phyloP scores from a whole-genome alignment of 805 yeast genomes.

The Metschnikowia lunata region DNA sequence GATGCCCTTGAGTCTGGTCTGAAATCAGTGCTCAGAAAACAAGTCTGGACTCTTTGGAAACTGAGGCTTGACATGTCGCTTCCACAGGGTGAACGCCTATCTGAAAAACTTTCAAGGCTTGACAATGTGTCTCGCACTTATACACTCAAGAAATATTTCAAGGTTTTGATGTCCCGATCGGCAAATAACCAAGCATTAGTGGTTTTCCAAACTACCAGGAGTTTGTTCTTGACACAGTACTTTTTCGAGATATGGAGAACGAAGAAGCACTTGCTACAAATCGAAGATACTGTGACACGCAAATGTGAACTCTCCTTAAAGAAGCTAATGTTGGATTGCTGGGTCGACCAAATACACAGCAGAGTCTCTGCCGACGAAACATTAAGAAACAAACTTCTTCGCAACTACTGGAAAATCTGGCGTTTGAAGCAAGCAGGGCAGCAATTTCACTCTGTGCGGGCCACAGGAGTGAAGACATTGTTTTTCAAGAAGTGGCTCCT shows the following conservation, averaged over 20 bases:
- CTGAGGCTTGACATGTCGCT: background rate
- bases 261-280: background rate
- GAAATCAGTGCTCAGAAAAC: slow-evolving; percentile 1
- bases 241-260: slow-evolving; percentile 3
- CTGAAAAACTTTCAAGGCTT: slow-evolving; percentile 4
- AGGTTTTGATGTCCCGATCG: background rate
- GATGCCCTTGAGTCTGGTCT: slow-evolving; percentile 1
- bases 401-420: slow-evolving; percentile 15
- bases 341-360: slow-evolving; percentile 4
- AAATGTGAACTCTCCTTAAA: slow-evolving; percentile 1
- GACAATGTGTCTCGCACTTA: background rate
- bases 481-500: slow-evolving; percentile 6
- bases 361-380: slow-evolving; percentile 1
- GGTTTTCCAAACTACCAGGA: background rate
- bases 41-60: slow-evolving; percentile 3
- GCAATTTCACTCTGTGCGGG: background rate
- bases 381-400: background rate
- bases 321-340: slow-evolving; percentile 1
- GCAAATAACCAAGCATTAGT: background rate
- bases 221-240: background rate
- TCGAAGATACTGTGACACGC: background rate
- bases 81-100: background rate
- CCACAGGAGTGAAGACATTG: slow-evolving; percentile 1
- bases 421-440: slow-evolving; percentile 2
- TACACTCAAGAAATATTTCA: background rate